Evolutionary conservation across 1,284 basidiomycete genomes (phyloP), one percentile per base, ranked within the genome.

Genomic region (Ustilago cynodontis): DNA sequence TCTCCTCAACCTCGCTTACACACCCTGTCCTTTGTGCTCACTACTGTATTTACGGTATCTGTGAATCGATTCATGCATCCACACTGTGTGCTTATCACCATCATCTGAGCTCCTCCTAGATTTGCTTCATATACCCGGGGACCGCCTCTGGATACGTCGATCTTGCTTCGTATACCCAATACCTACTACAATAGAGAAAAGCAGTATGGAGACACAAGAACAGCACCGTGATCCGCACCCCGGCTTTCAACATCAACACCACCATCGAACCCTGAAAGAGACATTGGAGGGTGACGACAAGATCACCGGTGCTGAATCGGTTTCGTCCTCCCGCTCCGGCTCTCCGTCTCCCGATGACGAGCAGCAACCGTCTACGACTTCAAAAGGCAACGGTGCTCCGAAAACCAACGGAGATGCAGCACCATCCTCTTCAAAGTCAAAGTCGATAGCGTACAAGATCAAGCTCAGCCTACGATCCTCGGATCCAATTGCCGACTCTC

Each of bases 401-500:
- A 60, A 47, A 20, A 26, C 33, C 4, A 29, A 47, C n/a, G 24
- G 41, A 7, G 56, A 65, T 52, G 52, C 57, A 7, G 51, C 33
- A 41, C 33, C 33, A 41, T 22, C 54, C 13, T 39, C 54, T 31
- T 37, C 39, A 26, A 18, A 22, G 20, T 49, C 20, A 18, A 14
- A 20, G 14, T 37, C 60, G 6, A 52, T 39, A 26, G 60, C 65
- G 0, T 77, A 72, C 51, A 31, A 56, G 14, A 69, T 77, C 56
- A 41, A 41, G 14, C 66, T 77, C 20, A 26, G 51, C 1, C 60
- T 59, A 18, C 62, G 66, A 1, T 68, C 63, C 3, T 10, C 63
- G 0, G 74, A 77, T 28, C 74, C 74, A 0, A 26, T 70, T n/a
- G 53, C 52, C 1, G 74, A 72, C 51, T 59, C 60, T 29, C 62